Evolutionary conservation across 768 basidiomycete genomes (phyloP), one percentile per base, ranked within the genome.

Genomic region (Russula vinacea): DNA sequence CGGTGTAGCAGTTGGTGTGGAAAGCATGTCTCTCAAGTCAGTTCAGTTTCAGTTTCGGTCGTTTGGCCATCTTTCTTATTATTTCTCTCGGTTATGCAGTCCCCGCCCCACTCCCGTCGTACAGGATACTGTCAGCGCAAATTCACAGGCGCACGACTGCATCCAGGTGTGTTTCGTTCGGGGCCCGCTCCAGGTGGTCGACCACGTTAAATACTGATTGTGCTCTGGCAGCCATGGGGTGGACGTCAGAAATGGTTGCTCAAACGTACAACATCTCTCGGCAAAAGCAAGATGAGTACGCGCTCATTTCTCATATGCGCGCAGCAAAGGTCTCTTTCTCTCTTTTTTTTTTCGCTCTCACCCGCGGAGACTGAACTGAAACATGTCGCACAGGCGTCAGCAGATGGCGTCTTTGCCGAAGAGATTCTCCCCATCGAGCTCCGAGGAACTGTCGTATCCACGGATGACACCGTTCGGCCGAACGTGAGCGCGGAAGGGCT

Each of bases 211-310:
- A 9, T 66, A 54, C 67, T 16, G n/a, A 62, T 40, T 44, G 29
- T 13, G 51, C 51, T 2, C 29, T 47, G 33, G 22, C 65, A 92
- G 89, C 88, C 13, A 94, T 94, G 94, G 94, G 94, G 56, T 99
- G 92, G 92, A 94, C 92, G 1, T 90, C 90, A 5, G 92, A 94
- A 74, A 87, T 90, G 85, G 90, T 94, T 24, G 90, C 92, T n/a
- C 74, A 87, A 70, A 78, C 82, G 9, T 94, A 86, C 76, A 81
- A 85, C n/a, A 75, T 94, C 62, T 79, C 91, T 5, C 87, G 95
- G 40, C 77, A 85, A 71, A 87, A 81, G 69, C 95, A 98, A 75
- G 96, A 98, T 73, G 82, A 91, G 60, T 95, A 92, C 72, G 95
- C 95, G 0, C 80, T 92, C 58, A 84, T 90, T 58, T 95, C 92